Conservation (phyloP, 192 early-diverging fungal genomes). For the Backusella sp. region DNA sequence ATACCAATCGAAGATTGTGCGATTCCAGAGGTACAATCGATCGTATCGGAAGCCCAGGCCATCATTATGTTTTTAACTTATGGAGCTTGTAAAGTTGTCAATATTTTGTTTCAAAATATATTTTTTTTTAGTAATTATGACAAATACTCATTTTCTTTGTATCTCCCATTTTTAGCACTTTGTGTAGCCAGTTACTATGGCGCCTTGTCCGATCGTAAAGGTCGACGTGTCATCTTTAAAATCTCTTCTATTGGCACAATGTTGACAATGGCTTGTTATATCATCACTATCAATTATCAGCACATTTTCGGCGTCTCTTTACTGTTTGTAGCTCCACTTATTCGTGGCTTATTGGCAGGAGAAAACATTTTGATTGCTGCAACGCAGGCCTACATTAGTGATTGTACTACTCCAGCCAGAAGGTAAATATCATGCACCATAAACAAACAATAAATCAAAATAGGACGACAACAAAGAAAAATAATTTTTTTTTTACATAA, state of each 20-base stretch:
- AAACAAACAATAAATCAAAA: background rate
- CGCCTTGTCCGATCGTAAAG: constrained; percentile 31
- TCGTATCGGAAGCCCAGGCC: constrained; percentile 24
- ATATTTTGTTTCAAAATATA: constrained; percentile 1
- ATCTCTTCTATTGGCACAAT: constrained; percentile 22
- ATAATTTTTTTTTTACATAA: background rate
- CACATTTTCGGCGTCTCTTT: constrained; percentile 23
- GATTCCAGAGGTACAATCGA: constrained; percentile 35
- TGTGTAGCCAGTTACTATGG: constrained; percentile 31
- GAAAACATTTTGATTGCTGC: constrained; percentile 21
- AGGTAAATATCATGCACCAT: constrained; percentile 21
- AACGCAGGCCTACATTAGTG: constrained; percentile 35
- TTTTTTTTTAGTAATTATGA: background rate
- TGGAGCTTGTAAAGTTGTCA: constrained; percentile 12
- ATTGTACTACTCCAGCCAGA: constrained; percentile 24
- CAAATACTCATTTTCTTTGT: background rate
- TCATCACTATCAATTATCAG: constrained; percentile 18
- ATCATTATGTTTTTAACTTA: constrained; percentile 24
- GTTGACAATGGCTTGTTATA: constrained; percentile 8
- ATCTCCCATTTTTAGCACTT: constrained; percentile 9
- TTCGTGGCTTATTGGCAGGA: constrained; percentile 31
- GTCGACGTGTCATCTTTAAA: constrained; percentile 27
- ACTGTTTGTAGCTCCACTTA: constrained; percentile 28
- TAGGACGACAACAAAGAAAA: background rate
- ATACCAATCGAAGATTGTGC: constrained; percentile 32